Base-by-base conservation (phyloP, 2,329 filamentous ascomycete genomes). In the Phaeosphaeriaceae sp. region DNA sequence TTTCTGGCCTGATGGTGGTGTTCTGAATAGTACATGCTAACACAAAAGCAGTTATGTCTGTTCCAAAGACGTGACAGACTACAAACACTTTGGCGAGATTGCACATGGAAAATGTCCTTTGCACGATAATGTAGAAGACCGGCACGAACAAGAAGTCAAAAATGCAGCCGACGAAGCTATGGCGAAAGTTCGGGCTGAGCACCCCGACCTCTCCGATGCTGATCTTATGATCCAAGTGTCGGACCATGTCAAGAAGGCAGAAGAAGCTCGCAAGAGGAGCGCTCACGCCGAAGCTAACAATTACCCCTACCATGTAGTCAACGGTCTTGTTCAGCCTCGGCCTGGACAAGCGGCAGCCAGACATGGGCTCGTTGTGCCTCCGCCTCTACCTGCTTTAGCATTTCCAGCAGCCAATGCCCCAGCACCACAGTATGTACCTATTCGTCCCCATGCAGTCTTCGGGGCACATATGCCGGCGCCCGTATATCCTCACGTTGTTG, bases 31-130 rank as follows among this genome's bases (percentile, higher is more conserved):
- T 21, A 46, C 22, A 3, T 24, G n/a, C 51, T 53, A 50, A 49
- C n/a, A 24, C 27, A 17, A 13, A 3, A 36, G 44, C 11, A 90
- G 88, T 70, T 92, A 93, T 67, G 82, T 92, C 44, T 96, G 92
- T 78, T 88, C 87, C 21, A 82, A 89, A 66, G 76, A 83, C 48
- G 79, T 87, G 21, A 85, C 83, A 56, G 75, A 84, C 55, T 95
- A 96, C 68, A 65, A 80, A 0, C 92, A 96, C 75, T 96, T 96
- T 68, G 80, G 89, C 58, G 84, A 89, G 15, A 36, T 31, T 2
- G 48, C 17, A 33, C 40, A 21, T 45, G 63, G 64, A 6, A 86
- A 85, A 58, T 94, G 91, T 61, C 87, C 88, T 1, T 78, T 93
- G 0, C 91, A 90, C 64, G 91, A 93, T 49, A 82, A 82, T 45